These are phyloP conservation scores for Chara braunii DNA, from an alignment of 139 green algal species.

Conservation along the genomic window DNA sequence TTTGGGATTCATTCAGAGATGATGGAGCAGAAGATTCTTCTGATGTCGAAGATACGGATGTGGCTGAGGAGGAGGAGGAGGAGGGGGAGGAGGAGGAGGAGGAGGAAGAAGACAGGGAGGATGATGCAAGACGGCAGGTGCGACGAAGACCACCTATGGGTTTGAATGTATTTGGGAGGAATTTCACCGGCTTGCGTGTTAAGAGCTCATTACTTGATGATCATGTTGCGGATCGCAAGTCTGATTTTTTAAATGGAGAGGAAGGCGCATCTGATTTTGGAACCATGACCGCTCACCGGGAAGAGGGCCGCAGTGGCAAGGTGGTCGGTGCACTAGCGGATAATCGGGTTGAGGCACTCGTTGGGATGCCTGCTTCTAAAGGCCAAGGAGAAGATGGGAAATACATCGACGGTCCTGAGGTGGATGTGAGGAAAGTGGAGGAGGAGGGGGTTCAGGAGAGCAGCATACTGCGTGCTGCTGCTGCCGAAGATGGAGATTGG, in stretches of 20 bases:
- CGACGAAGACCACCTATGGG: neutral
- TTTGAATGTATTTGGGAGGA: no score
- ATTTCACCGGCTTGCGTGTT: no score
- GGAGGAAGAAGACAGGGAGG: slow-evolving; percentile 2
- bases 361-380: no score
- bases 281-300: neutral
- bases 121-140: neutral
- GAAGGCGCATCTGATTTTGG: neutral
- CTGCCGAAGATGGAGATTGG: no score
- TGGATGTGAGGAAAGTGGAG: no score
- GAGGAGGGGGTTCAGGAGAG: no score
- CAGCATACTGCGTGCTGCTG: no score
- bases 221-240: neutral
- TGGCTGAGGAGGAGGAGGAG: slow-evolving; percentile 12
- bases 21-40: neutral
- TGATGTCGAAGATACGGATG: slow-evolving; percentile 9
- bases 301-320: no score
- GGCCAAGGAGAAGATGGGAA: no score
- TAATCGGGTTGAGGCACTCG: no score
- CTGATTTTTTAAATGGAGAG: neutral
- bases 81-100: slow-evolving; percentile 5
- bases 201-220: neutral
- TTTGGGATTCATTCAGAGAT: neutral
- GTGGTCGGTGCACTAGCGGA: no score
- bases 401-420: no score